phyloP scores from a whole-genome alignment of 208 protist genomes.

The Naegleria gruberi region DNA sequence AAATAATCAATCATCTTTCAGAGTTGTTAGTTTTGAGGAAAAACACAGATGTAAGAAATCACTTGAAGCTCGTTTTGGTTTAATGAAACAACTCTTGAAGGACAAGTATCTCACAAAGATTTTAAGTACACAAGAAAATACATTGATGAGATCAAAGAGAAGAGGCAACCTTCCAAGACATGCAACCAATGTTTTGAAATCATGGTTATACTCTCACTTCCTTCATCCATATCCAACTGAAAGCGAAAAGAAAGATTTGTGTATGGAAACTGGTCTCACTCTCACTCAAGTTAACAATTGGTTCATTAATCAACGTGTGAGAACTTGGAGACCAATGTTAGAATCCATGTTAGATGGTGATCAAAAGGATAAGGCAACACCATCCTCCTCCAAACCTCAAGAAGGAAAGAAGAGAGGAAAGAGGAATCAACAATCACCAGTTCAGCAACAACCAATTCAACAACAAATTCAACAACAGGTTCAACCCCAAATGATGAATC shows the following conservation, averaged over 20 bases:
- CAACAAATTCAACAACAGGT: neutral
- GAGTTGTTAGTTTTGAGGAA: neutral
- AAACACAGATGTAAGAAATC: neutral
- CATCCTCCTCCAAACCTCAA: neutral
- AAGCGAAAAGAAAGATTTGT: conserved; percentile 26
- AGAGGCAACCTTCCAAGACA: conserved; percentile 28
- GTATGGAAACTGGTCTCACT: conserved; percentile 15
- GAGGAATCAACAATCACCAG: neutral
- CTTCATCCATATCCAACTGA: conserved; percentile 32
- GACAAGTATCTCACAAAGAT: conserved; percentile 22
- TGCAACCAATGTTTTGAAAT: conserved; percentile 25
- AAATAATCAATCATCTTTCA: neutral
- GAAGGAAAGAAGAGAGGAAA: neutral
- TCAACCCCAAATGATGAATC: too few relatives aligned
- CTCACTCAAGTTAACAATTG: conserved; percentile 36
- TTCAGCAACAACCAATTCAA: neutral
- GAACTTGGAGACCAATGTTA: conserved; percentile 28
- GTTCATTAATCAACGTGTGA: conserved; percentile 34
- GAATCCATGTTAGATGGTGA: conserved; percentile 12
- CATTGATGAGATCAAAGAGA: neutral
- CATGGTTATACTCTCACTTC: conserved; percentile 26
- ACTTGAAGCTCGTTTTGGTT: neutral
- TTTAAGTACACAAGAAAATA: conserved; percentile 14
- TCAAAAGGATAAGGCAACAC: neutral
- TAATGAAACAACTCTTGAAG: neutral